Conservation (phyloP, 208 protist species). For the Trypanosoma avium region DNA sequence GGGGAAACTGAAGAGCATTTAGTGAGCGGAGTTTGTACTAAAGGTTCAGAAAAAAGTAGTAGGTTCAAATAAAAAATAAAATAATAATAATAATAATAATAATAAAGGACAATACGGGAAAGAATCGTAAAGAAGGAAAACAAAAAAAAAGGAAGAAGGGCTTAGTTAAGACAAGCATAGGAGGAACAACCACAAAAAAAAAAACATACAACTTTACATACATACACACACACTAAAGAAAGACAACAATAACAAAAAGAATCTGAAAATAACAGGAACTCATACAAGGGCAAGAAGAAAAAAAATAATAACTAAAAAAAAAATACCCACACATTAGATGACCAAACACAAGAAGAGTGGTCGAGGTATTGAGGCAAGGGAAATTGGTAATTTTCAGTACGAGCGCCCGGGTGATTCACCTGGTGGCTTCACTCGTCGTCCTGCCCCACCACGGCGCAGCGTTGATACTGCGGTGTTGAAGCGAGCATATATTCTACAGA, state of each 20-base stretch:
- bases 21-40: no score
- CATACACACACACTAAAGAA: not conserved
- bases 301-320: not conserved
- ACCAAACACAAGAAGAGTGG: constrained; percentile 20
- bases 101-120: no score
- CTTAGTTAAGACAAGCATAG: no score
- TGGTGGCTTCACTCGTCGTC: constrained; percentile 7
- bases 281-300: not conserved
- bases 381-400: constrained; percentile 30
- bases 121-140: no score
- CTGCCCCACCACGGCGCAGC: not conserved
- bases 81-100: no score
- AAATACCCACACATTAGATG: constrained; percentile 3
- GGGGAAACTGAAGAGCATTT: no score
- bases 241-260: no score
- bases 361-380: constrained; percentile 25
- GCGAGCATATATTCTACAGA: constrained; percentile 83
- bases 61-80: no score
- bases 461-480: constrained; percentile 51
- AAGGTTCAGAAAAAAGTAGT: no score
- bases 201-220: not conserved
- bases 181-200: no score
- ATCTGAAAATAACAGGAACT: no score
- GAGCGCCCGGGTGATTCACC: constrained; percentile 1
- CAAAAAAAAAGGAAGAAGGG: no score